Base-by-base conservation (phyloP, 2,329 filamentous ascomycete genomes). In the Fusarium concolor region DNA sequence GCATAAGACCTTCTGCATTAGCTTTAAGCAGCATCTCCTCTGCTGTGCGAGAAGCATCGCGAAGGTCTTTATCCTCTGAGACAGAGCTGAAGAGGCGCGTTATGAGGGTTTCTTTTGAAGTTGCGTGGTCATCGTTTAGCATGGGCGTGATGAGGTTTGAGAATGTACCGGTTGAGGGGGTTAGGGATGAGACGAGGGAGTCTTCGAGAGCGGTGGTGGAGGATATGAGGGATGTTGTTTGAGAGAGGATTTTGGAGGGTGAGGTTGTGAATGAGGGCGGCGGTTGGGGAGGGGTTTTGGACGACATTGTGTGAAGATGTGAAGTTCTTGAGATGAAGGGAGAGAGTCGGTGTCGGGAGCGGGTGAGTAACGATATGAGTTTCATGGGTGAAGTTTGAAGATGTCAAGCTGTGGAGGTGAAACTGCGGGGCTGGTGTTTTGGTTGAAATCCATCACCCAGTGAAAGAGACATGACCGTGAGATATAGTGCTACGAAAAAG, bases 221-320 rank as follows among this genome's bases (percentile, higher is more conserved):
- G 15, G 49, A 26, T 20, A 74, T 67, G 63, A 73, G 62, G 71
- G 90, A 84, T 2, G 53, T 56, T 15, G 67, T 70, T 39, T 65
- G 52, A 10, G 37, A 38, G 41, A 73, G 63, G 10, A 75, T 65
- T 14, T 55, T 37, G 0, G 55, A 51, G 5, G 68, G 65, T 5
- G 62, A 44, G 15, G 55, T 17, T 20, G 58, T 50, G 54, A 75
- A 75, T 39, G 46, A 60, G 2, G 73, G 70, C 0, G 73, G 72
- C 12, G 47, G 5, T 11, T 75, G 71, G 1, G 72, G 74, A 2
- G 72, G 71, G n/a, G 49, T 12, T 31, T 43, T 67, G 3, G 33
- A 10, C 8, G 54, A 33, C 72, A 72, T 73, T 41, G 12, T 46
- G 37, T 26, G 18, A 10, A 26, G 1, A 2, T 5, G 17, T 10